These are phyloP conservation scores for Zasmidium cellare DNA, from an alignment of 2,329 filamentous ascomycete species.

Conservation along the genomic window DNA sequence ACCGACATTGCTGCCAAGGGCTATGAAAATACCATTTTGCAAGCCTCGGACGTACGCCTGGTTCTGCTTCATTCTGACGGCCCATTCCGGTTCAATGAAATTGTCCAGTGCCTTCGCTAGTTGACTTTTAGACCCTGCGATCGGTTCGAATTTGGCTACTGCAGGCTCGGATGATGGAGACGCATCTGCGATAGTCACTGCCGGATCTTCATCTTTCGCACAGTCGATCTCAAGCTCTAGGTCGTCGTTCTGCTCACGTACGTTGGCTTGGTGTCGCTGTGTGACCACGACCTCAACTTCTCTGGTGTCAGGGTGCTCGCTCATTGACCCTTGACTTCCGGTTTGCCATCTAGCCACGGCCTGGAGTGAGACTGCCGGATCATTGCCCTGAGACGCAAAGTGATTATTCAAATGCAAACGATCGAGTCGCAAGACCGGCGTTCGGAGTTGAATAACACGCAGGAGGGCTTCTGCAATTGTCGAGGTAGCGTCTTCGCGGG, in stretches of 20 bases:
- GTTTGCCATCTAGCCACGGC: neutral
- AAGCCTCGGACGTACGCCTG: too few species aligned
- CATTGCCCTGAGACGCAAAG: neutral
- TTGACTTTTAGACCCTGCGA: neutral
- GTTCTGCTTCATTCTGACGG: too few species aligned
- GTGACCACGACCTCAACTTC: neutral
- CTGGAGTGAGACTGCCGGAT: too few species aligned
- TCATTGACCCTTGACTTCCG: neutral
- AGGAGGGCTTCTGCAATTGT: conserved; percentile 5
- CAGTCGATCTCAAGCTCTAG: neutral
- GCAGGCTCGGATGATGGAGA: neutral
- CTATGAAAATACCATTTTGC: conserved; percentile 78
- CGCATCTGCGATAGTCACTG: too few species aligned
- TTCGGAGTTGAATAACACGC: conserved; percentile 3
- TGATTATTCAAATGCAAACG: neutral
- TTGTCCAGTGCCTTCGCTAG: too few species aligned
- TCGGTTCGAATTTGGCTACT: neutral
- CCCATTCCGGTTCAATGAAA: too few species aligned
- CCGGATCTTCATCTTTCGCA: neutral
- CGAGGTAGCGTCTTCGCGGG: neutral
- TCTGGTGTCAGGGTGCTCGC: neutral
- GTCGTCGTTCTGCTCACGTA: conserved; percentile 37
- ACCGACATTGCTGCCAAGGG: conserved; percentile 89
- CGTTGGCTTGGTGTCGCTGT: neutral
- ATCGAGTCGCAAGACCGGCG: neutral